Evolutionary conservation across 2,329 filamentous ascomycete genomes (phyloP).

Genomic region (Epichloe sylvatica): DNA sequence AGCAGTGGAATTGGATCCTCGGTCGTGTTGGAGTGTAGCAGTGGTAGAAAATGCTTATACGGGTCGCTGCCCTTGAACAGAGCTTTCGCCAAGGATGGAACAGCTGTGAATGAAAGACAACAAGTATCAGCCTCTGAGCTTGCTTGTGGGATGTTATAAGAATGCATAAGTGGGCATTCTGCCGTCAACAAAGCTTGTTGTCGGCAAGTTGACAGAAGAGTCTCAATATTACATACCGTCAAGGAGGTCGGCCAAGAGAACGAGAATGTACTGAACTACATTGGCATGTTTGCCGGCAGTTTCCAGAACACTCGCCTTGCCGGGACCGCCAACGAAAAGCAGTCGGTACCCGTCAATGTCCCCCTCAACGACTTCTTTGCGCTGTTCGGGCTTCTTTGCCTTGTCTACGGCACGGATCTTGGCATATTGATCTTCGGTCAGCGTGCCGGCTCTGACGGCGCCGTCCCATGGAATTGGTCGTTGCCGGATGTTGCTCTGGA

Average conservation of each 20-base stretch:
- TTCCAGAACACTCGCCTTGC: constrained; percentile 61
- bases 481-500: constrained; percentile 94
- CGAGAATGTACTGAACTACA: constrained; percentile 89
- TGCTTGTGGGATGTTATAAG: not conserved
- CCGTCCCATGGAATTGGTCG: constrained; percentile 97
- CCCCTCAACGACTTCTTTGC: constrained; percentile 65
- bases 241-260: constrained; percentile 75
- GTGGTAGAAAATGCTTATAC: constrained; percentile 70
- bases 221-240: constrained; percentile 45
- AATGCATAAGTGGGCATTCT: not conserved
- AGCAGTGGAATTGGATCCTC: constrained; percentile 79
- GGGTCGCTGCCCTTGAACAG: constrained; percentile 64
- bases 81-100: constrained; percentile 62
- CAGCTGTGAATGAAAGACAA: constrained; percentile 37
- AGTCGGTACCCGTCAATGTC: constrained; percentile 68
- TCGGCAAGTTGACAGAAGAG: not conserved
- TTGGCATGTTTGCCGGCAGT: constrained; percentile 73
- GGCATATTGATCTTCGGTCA: constrained; percentile 85
- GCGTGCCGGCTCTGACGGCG: constrained; percentile 80
- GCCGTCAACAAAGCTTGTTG: not conserved
- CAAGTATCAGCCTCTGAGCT: not conserved
- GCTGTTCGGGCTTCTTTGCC: constrained; percentile 71
- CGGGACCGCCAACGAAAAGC: constrained; percentile 66
- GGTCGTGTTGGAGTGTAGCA: constrained; percentile 63
- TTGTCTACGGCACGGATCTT: constrained; percentile 97